phyloP scores from a whole-genome alignment of 371 early-diverging fungal species.

The Mucor sp. region DNA sequence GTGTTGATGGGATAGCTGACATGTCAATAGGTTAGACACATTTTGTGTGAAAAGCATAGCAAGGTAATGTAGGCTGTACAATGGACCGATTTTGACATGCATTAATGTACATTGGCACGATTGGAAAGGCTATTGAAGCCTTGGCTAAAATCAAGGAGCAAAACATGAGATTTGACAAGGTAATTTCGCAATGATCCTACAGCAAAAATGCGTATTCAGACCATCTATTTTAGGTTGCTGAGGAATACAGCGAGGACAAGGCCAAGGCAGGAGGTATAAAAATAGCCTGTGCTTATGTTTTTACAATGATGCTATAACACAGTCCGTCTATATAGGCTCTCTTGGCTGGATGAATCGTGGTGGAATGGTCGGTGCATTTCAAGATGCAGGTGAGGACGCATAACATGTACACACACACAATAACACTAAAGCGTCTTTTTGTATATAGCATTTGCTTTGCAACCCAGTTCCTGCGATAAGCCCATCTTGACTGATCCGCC shows the following conservation, averaged over 20 bases:
- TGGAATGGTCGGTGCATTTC: slow-evolving; percentile 90
- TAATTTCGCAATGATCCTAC: background rate
- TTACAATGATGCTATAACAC: background rate
- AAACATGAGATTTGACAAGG: slow-evolving; percentile 64
- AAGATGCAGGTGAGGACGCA: slow-evolving; percentile 67
- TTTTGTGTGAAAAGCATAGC: slow-evolving; percentile 83
- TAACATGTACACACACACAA: background rate
- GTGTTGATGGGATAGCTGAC: background rate
- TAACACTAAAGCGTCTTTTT: background rate
- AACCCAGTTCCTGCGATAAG: slow-evolving; percentile 70
- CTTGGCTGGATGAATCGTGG: slow-evolving; percentile 90
- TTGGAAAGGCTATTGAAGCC: slow-evolving; percentile 54
- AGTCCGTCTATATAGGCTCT: slow-evolving; percentile 25
- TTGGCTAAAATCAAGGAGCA: slow-evolving; percentile 61
- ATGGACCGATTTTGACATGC: slow-evolving; percentile 4
- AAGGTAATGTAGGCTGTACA: slow-evolving; percentile 45
- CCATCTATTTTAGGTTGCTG: slow-evolving; percentile 63
- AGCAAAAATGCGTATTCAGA: background rate
- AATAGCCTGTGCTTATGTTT: background rate
- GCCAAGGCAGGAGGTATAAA: slow-evolving; percentile 65
- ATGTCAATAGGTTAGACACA: slow-evolving; percentile 72
- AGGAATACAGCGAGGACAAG: slow-evolving; percentile 87
- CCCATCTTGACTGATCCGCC: slow-evolving; percentile 82
- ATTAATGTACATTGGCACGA: background rate
- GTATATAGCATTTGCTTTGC: slow-evolving; percentile 76